Percentiles rank a stretch among this genome's conserved stretches.
phyloP scores from a whole-genome alignment of 192 early-diverging fungal genomes.

The Coemansia sp. region DNA sequence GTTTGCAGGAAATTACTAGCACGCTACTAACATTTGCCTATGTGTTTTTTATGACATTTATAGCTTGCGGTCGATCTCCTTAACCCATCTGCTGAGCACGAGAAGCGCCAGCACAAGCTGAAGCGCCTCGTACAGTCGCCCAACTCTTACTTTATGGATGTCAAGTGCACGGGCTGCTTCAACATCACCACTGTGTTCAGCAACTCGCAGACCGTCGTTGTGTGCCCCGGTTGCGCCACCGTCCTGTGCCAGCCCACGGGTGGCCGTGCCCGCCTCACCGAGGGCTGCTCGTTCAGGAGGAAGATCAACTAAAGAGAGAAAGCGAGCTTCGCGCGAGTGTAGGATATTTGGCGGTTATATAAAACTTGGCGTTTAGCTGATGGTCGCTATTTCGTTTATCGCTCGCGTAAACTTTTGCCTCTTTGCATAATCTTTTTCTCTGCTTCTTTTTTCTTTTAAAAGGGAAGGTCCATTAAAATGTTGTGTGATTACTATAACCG shows the following conservation, averaged over 20 bases:
- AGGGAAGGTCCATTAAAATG: background rate
- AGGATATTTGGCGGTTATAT: background rate
- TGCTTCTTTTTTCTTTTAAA: background rate
- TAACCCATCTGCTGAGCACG: constrained; percentile 78
- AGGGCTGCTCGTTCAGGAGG: constrained; percentile 87
- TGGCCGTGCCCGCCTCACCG: constrained; percentile 95
- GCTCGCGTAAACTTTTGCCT: background rate
- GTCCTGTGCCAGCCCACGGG: constrained; percentile 99
- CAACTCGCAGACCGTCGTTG: constrained; percentile 98
- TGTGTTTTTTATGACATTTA: constrained; percentile 3
- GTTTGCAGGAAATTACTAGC: background rate
- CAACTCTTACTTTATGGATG: constrained; percentile 99
- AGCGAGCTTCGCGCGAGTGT: background rate
- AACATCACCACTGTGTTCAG: constrained; percentile 99
- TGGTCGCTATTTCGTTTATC: background rate
- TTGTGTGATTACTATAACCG: background rate
- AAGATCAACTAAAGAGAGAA: constrained; percentile 64
- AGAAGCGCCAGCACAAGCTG: constrained; percentile 88
- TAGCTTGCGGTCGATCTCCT: constrained; percentile 94
- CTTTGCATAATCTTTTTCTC: background rate
- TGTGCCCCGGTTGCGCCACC: constrained; percentile 93
- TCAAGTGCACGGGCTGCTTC: constrained; percentile 96
- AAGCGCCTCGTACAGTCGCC: constrained; percentile 96
- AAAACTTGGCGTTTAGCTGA: background rate
- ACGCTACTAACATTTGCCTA: constrained; percentile 3